Conservation (phyloP, 768 basidiomycete genomes). For the Solioccasus polychromus region DNA sequence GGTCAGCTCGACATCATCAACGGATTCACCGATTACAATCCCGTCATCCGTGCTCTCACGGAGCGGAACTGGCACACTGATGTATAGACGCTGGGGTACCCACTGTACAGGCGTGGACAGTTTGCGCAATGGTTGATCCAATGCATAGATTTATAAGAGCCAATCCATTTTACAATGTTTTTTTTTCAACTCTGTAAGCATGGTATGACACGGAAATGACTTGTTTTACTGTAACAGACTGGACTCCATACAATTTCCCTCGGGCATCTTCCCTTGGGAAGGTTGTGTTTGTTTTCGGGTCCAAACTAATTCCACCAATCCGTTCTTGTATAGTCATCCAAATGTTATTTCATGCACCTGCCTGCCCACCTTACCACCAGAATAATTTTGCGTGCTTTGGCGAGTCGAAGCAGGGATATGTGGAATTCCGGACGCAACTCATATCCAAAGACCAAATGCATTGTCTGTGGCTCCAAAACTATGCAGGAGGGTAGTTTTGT, state of each 20-base stretch:
- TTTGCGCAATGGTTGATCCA: slow-evolving; percentile 12
- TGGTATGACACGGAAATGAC: slow-evolving; percentile 1
- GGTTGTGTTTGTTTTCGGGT: too few species aligned
- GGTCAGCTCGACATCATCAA: slow-evolving; percentile 44
- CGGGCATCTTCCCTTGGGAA: too few species aligned
- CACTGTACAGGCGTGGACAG: slow-evolving; percentile 17
- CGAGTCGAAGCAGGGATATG: too few species aligned
- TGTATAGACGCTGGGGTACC: slow-evolving; percentile 16
- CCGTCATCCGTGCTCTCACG: slow-evolving; percentile 5
- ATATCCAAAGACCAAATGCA: too few species aligned
- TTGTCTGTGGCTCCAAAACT: neutral
- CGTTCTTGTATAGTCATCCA: slow-evolving; percentile 3
- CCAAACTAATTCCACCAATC: neutral
- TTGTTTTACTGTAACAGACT: slow-evolving; percentile 16
- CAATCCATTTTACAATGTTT: slow-evolving; percentile 14
- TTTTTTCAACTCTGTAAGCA: slow-evolving; percentile 13
- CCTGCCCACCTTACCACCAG: neutral
- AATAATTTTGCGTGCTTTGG: too few species aligned
- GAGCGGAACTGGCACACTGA: slow-evolving; percentile 9
- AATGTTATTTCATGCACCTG: slow-evolving; percentile 4
- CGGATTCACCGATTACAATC: slow-evolving; percentile 12
- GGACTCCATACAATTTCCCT: slow-evolving; percentile 1
- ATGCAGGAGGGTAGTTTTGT: neutral
- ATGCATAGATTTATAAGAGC: slow-evolving; percentile 25
- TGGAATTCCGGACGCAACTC: too few species aligned